Evolutionary conservation across 2,329 filamentous ascomycete genomes (phyloP).

Genomic region (Thielaviopsis punctulata): DNA sequence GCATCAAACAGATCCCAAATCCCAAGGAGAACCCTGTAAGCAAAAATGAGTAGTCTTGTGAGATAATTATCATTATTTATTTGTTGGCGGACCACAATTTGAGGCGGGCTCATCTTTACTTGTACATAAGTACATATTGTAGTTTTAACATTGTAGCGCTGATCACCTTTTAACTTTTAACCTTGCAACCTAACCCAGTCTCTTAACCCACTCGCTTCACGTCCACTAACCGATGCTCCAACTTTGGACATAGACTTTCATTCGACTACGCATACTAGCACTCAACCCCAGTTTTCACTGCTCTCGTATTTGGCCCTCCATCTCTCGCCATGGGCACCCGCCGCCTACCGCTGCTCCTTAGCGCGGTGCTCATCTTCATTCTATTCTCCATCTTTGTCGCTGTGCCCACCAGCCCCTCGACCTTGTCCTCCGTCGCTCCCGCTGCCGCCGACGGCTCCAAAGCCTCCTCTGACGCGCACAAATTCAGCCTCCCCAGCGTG

Average conservation of each 20-base stretch:
- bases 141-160: no score
- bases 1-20: neutral
- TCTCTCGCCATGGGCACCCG: slow-evolving; percentile 34
- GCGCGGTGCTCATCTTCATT: slow-evolving; percentile 33
- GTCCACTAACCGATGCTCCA: no score
- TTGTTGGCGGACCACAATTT: no score
- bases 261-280: no score
- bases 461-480: slow-evolving; percentile 26
- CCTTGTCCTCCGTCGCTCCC: neutral
- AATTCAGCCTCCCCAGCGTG: slow-evolving; percentile 31
- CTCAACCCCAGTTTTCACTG: slow-evolving; percentile 25
- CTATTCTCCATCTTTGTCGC: slow-evolving; percentile 35
- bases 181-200: no score
- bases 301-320: slow-evolving; percentile 25
- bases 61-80: no score
- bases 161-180: no score
- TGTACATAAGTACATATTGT: no score
- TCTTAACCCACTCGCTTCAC: no score
- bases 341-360: slow-evolving; percentile 34
- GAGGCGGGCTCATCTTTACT: no score
- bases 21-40: neutral
- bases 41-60: no score
- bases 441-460: neutral
- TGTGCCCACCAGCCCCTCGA: neutral
- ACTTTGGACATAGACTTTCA: no score